These are phyloP conservation scores for Blastocystis sp. DNA, from an alignment of 352 stramenopile species.

Conservation along the genomic window DNA sequence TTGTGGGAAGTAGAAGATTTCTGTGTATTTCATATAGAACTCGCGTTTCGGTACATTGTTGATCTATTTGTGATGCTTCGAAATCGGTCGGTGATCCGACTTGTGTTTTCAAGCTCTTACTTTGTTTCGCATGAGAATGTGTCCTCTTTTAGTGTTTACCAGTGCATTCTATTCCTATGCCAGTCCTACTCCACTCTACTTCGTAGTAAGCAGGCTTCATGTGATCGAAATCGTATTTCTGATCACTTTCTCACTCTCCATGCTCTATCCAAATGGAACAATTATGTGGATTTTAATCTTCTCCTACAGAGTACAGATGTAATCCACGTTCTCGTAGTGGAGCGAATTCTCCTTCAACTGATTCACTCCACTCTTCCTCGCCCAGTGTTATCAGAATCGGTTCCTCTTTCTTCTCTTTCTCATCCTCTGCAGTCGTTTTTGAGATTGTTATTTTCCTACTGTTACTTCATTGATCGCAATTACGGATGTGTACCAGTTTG, in stretches of 20 bases:
- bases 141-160: not conserved
- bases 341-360: not conserved
- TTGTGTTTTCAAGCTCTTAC: not conserved
- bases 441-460: not conserved
- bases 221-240: not conserved
- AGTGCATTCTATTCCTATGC: not conserved
- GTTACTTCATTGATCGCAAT: not conserved
- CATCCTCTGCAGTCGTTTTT: not conserved
- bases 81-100: not conserved
- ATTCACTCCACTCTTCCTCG: not conserved
- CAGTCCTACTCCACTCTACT: not conserved
- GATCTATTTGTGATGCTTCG: not conserved
- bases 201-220: not conserved
- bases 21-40: not conserved
- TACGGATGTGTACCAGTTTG: not conserved
- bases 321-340: not conserved
- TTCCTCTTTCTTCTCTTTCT: not conserved
- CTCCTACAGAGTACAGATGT: not conserved
- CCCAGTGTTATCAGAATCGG: not conserved
- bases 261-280: not conserved
- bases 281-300: not conserved
- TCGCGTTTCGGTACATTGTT: not conserved
- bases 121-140: not conserved
- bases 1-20: not conserved
- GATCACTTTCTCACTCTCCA: not conserved